Conservation (phyloP, 2,329 filamentous ascomycete genomes). For the Lachnellula willkommii region DNA sequence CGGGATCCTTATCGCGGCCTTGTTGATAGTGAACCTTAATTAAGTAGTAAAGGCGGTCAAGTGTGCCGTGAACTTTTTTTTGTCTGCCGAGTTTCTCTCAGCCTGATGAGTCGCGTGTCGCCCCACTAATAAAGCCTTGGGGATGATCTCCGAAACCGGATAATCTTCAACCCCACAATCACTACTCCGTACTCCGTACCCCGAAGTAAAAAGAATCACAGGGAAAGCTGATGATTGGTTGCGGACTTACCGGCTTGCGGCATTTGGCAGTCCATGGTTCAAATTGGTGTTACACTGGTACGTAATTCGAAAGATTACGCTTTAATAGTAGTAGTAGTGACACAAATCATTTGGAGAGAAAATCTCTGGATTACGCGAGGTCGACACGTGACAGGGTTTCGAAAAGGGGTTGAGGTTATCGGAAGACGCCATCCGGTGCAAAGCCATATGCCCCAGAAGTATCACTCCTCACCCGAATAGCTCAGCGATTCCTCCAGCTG, state of each 20-base stretch:
- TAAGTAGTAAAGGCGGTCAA: neutral
- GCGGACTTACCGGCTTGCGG: slow-evolving; percentile 3
- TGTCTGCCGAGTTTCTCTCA: neutral
- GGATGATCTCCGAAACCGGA: slow-evolving; percentile 4
- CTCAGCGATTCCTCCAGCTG: slow-evolving; percentile 24
- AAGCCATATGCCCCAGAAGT: neutral
- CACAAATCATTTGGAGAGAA: slow-evolving; percentile 4
- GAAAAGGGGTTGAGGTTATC: neutral
- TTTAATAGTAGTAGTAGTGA: slow-evolving; percentile 6
- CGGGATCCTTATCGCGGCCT: slow-evolving; percentile 5
- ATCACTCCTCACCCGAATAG: slow-evolving; percentile 14
- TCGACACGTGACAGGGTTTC: neutral
- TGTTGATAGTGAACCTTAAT: neutral
- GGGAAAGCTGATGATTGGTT: slow-evolving; percentile 7
- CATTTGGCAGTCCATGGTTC: slow-evolving; percentile 3
- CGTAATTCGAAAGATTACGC: slow-evolving; percentile 15
- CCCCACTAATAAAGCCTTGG: neutral
- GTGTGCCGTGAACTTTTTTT: neutral
- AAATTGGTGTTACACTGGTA: slow-evolving; percentile 3
- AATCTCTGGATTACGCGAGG: slow-evolving; percentile 1
- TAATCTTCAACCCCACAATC: slow-evolving; percentile 19
- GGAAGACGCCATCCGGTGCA: neutral
- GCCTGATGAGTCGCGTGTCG: neutral
- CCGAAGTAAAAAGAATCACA: slow-evolving; percentile 19
- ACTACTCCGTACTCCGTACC: neutral